phyloP scores from a whole-genome alignment of 164 flowering plant genomes.

The Annona squamosa region DNA sequence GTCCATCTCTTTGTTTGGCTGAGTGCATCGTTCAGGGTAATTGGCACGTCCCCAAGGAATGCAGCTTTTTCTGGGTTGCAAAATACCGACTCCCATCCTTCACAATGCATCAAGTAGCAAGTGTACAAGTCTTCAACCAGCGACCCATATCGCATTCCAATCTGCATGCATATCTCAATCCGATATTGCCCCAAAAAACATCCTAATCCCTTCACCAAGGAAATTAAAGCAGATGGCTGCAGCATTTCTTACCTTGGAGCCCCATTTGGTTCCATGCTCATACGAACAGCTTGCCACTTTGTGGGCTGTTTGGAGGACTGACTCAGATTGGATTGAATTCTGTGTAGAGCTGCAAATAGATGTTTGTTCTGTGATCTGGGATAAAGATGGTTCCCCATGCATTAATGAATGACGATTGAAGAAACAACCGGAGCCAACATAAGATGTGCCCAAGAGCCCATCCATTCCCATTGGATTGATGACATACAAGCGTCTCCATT shows the following conservation, averaged over 20 bases:
- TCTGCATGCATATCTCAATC: conserved; percentile 17
- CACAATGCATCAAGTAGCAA: conserved; percentile 55
- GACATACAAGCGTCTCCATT: conserved; percentile 22
- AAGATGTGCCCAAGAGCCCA: conserved; percentile 40
- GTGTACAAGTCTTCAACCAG: conserved; percentile 66
- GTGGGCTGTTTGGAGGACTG: conserved; percentile 3
- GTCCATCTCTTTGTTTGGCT: conserved; percentile 58
- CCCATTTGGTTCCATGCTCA: conserved; percentile 6
- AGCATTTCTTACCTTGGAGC: background rate
- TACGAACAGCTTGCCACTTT: conserved; percentile 4
- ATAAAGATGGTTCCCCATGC: conserved; percentile 35
- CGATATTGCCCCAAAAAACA: background rate
- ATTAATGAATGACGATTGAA: conserved; percentile 36
- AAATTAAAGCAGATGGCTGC: background rate
- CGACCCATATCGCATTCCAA: conserved; percentile 77
- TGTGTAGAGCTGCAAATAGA: background rate
- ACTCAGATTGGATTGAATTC: conserved; percentile 17
- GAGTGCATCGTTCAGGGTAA: conserved; percentile 37
- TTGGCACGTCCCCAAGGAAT: conserved; percentile 58
- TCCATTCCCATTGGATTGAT: conserved; percentile 52
- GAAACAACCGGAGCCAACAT: conserved; percentile 59
- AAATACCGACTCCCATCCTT: conserved; percentile 68
- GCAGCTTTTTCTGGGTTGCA: conserved; percentile 61
- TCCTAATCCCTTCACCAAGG: background rate
- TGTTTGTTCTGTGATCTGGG: background rate